Evolutionary conservation across 176 grass and related monocot genomes (phyloP).

Genomic region (Cocos nucifera): DNA sequence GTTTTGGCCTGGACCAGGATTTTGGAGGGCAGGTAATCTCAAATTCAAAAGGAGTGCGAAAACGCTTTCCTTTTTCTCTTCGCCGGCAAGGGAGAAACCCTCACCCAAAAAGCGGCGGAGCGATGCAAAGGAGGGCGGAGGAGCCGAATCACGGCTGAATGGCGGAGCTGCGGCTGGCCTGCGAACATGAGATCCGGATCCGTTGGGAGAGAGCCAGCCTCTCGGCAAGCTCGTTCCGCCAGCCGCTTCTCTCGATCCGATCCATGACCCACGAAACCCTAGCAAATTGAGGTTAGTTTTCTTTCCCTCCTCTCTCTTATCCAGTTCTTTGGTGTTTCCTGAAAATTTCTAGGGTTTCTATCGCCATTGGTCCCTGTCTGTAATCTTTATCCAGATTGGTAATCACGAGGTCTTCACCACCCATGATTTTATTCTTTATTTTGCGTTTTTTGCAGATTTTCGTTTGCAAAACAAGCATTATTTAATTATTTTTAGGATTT

Average conservation of each 20-base stretch:
- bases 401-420: no score
- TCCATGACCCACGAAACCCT: slow-evolving; percentile 32
- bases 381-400: no score
- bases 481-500: no score
- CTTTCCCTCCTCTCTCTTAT: neutral
- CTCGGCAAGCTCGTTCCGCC: slow-evolving; percentile 33
- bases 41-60: slow-evolving; percentile 1
- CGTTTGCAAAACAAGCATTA: no score
- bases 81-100: neutral
- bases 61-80: no score
- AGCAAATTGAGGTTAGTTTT: slow-evolving; percentile 33
- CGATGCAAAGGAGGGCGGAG: slow-evolving; percentile 6
- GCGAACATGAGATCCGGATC: slow-evolving; percentile 17
- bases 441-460: no score
- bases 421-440: no score
- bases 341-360: neutral
- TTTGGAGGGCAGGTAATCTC: no score
- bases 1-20: no score
- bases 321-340: neutral
- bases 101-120: neutral
- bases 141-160: slow-evolving; percentile 20
- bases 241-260: slow-evolving; percentile 44
- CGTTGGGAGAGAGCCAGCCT: slow-evolving; percentile 12
- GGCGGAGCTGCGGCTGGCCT: slow-evolving; percentile 18
- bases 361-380: neutral